Base-by-base conservation (phyloP, 352 stramenopile genomes). In the Globisporangium nagaii region DNA sequence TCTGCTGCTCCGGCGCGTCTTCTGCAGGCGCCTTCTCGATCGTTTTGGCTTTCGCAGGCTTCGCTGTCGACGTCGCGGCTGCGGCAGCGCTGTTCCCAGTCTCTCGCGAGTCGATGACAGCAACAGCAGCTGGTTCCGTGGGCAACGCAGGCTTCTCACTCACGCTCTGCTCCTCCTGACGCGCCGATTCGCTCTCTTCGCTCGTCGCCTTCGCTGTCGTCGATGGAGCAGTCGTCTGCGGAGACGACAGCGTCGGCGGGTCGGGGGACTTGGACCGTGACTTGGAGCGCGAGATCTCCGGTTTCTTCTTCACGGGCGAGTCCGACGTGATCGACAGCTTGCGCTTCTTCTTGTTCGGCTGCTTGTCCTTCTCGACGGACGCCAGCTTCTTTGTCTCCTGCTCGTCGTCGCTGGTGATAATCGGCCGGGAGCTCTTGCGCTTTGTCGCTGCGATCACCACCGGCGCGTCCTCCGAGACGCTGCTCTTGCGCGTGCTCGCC, bases 391-490 rank as follows among this genome's bases (percentile, higher is more conserved):
- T 59, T 4, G 46, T 39, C 50, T 60, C 52, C 19, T 61, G 53
- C 49, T 79, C 63, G 41, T 76, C 67, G 53, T 76, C 66, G 48
- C 66, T 75, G 17, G 60, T 56, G 32, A 74, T 56, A 11, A 74
- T 60, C 19, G 48, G 61, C 25, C 70, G 65, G 22, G 56, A 62
- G 31, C 56, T 64, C 53, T 72, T 77, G 10, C 48, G 48, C 34
- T 71, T 72, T 10, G 56, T 44, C 12, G 57, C 9, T 20, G 17
- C 35, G 13, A 46, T 17, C 17, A 35, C 20, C 12, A 48, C 42
- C 8, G 45, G n/a, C 0, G 49, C 37, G 32, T 65, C 56, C n/a
- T 66, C 43, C 20, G 63, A 68, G 11, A 55, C 39, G 27, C 58
- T 65, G 52, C 43, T 55, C 51, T 65, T 65, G 34, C 52, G 51